A percentile compares a stretch with the other conserved stretches of the same genome.
phyloP scores from a whole-genome alignment of 2,329 filamentous ascomycete species.

The Penicillium frequentans region DNA sequence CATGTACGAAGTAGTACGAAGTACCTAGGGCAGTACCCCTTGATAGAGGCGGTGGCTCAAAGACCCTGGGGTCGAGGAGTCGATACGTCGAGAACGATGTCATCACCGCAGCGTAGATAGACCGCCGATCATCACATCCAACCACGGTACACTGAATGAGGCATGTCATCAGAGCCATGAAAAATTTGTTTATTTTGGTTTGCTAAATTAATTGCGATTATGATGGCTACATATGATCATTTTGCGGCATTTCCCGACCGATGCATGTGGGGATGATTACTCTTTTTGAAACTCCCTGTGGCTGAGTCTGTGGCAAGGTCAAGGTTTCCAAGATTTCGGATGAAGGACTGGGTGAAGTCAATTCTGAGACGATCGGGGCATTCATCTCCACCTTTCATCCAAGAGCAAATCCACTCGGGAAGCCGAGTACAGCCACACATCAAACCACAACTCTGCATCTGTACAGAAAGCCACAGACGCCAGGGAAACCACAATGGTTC shows the following conservation, averaged over 20 bases:
- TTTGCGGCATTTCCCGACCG: background rate
- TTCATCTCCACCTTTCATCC: background rate
- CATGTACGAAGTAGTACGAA: no score
- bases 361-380: background rate
- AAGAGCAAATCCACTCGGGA: background rate
- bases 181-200: background rate
- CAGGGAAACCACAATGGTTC: background rate
- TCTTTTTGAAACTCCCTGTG: background rate
- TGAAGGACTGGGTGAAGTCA: background rate
- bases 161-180: background rate
- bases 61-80: background rate
- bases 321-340: background rate
- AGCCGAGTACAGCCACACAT: constrained; percentile 3
- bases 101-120: background rate
- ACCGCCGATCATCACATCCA: background rate
- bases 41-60: background rate
- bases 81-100: background rate
- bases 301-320: background rate
- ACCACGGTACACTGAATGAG: background rate
- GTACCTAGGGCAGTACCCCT: background rate
- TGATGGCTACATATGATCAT: background rate
- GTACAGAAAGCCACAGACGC: background rate
- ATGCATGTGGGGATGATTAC: background rate
- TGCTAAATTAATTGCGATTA: background rate
- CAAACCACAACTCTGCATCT: background rate